These are phyloP conservation scores for Grigorovia yakushimaensis DNA, from an alignment of 805 yeast species.

Conservation along the genomic window DNA sequence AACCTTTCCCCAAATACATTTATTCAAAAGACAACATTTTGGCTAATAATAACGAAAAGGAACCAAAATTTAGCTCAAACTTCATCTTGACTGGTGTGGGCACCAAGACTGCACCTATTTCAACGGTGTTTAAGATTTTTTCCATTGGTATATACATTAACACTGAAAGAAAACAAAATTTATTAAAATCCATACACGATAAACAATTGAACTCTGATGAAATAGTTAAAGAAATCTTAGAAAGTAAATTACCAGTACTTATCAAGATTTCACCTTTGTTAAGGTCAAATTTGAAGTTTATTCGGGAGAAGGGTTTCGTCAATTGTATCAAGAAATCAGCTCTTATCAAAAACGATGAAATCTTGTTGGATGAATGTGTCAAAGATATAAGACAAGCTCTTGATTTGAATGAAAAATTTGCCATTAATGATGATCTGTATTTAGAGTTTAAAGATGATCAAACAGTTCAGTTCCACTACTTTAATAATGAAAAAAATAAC, in stretches of 20 bases:
- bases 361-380: not conserved
- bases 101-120: not conserved
- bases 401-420: not conserved
- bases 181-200: no score
- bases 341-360: not conserved
- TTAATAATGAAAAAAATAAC: conserved; percentile 31
- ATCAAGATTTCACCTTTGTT: not conserved
- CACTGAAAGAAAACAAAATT: no score
- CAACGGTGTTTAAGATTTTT: not conserved
- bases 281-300: not conserved
- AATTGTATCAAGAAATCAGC: not conserved
- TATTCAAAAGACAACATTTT: not conserved
- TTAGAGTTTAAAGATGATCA: conserved; percentile 47
- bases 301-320: not conserved
- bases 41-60: not conserved
- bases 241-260: not conserved
- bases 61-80: not conserved
- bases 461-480: conserved; percentile 35
- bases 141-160: not conserved
- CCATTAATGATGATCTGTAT: conserved; percentile 46
- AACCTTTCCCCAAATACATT: not conserved
- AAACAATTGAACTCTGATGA: not conserved
- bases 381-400: not conserved
- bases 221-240: no score
- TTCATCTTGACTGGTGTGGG: not conserved